Conservation (phyloP, 1,284 basidiomycete genomes). For the Apiotrichum siamense region DNA sequence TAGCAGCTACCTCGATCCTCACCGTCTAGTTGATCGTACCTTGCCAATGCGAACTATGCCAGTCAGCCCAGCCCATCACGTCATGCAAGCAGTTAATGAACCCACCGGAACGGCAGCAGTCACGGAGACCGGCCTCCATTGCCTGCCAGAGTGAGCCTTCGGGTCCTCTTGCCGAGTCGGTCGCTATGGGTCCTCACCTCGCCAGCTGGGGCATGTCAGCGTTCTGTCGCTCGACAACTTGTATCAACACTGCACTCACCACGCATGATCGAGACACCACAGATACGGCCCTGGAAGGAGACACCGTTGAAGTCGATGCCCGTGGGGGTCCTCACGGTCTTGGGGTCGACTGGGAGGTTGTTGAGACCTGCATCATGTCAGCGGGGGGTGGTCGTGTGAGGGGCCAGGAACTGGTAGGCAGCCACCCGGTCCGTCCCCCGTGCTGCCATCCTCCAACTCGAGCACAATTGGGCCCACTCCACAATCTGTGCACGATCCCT, state of each 20-base stretch:
- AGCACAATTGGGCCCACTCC: too few species aligned
- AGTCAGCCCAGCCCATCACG: conserved; percentile 2
- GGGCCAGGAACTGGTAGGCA: too few species aligned
- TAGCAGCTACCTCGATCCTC: conserved; percentile 11
- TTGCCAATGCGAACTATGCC: conserved; percentile 45
- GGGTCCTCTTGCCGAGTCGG: background rate
- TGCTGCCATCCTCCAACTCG: too few species aligned
- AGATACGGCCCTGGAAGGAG: conserved; percentile 88
- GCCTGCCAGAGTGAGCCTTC: conserved; percentile 53
- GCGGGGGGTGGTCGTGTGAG: too few species aligned
- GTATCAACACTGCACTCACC: conserved; percentile 22
- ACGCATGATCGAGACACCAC: conserved; percentile 85
- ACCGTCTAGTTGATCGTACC: conserved; percentile 23
- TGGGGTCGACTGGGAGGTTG: conserved; percentile 83
- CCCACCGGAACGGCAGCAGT: conserved; percentile 64
- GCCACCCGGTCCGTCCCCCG: too few species aligned
- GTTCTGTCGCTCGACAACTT: background rate
- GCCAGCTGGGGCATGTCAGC: conserved; percentile 26
- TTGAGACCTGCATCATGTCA: conserved; percentile 64
- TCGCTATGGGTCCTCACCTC: conserved; percentile 19
- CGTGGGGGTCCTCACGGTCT: conserved; percentile 57
- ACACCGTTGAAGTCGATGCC: conserved; percentile 80
- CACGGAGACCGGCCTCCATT: conserved; percentile 89
- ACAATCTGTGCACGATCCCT: too few species aligned
- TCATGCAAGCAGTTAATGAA: conserved; percentile 20